Conservation (phyloP, 2,329 filamentous ascomycete species). For the Alternaria consortialis region DNA sequence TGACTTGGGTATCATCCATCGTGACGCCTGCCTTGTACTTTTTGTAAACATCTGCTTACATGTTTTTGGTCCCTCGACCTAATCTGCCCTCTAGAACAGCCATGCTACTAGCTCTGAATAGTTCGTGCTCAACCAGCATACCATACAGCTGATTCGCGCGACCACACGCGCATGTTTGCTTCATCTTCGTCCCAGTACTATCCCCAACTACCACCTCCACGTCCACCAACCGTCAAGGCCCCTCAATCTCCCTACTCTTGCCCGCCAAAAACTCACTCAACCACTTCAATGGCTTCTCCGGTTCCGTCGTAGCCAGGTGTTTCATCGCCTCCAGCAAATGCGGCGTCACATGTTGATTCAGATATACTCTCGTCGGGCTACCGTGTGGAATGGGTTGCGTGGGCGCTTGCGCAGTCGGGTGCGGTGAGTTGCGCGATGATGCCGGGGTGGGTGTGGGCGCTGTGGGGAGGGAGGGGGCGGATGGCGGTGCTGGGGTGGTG, state of each 20-base stretch:
- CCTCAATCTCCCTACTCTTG: slow-evolving; percentile 60
- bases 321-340: slow-evolving; percentile 63
- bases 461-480: slow-evolving; percentile 2
- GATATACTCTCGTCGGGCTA: slow-evolving; percentile 58
- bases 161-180: neutral
- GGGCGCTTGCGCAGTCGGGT: slow-evolving; percentile 43
- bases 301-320: slow-evolving; percentile 59
- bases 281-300: slow-evolving; percentile 61
- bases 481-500: slow-evolving; percentile 9
- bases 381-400: slow-evolving; percentile 56
- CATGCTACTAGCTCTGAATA: neutral
- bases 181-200: neutral
- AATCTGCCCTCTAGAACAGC: neutral
- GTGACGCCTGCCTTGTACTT: slow-evolving; percentile 14
- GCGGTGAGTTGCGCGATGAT: slow-evolving; percentile 48
- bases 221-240: slow-evolving; percentile 25
- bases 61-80: neutral
- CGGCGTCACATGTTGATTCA: slow-evolving; percentile 61
- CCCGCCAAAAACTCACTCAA: slow-evolving; percentile 58
- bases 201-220: neutral
- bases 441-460: slow-evolving; percentile 25
- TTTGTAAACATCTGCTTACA: slow-evolving; percentile 20
- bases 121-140: neutral
- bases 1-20: slow-evolving; percentile 31
- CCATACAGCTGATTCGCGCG: neutral